Evolutionary conservation across 1,139 yeast species (phyloP).

Genomic region (Kodamaea sp.): DNA sequence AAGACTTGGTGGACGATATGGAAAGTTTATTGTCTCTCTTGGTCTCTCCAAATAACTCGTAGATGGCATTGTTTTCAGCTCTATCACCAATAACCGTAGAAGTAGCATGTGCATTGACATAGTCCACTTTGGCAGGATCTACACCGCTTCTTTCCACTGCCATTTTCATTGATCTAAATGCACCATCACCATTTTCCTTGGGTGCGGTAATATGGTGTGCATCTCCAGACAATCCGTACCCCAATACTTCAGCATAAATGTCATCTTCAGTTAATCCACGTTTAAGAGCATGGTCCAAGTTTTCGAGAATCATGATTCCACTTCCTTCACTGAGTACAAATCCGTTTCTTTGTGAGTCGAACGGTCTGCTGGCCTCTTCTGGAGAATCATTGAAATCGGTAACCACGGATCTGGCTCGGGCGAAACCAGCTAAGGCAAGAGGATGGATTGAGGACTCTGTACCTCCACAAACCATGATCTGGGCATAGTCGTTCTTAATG

Average conservation of each 20-base stretch:
- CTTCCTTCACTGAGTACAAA: slow-evolving; percentile 95
- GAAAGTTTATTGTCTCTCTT: slow-evolving; percentile 28
- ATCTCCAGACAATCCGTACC: slow-evolving; percentile 92
- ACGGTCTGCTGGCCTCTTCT: slow-evolving; percentile 76
- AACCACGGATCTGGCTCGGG: slow-evolving; percentile 81
- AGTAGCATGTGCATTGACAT: slow-evolving; percentile 96
- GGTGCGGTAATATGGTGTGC: slow-evolving; percentile 96
- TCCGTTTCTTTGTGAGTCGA: slow-evolving; percentile 76
- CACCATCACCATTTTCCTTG: slow-evolving; percentile 78
- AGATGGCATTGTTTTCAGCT: slow-evolving; percentile 81
- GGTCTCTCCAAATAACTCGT: slow-evolving; percentile 42
- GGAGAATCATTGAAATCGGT: slow-evolving; percentile 66
- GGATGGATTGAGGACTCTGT: slow-evolving; percentile 90
- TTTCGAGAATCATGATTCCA: slow-evolving; percentile 78
- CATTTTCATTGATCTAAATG: slow-evolving; percentile 75
- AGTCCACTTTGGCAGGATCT: slow-evolving; percentile 54
- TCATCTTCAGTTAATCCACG: slow-evolving; percentile 56
- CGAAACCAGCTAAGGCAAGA: slow-evolving; percentile 84
- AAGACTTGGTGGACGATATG: slow-evolving; percentile 85
- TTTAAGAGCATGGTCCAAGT: slow-evolving; percentile 67
- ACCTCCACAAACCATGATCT: slow-evolving; percentile 91
- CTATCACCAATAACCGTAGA: slow-evolving; percentile 87
- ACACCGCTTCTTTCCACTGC: slow-evolving; percentile 58
- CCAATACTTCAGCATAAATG: slow-evolving; percentile 79
- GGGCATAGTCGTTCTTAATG: slow-evolving; percentile 76